A percentile compares a stretch with the other conserved stretches of the same genome.
These are phyloP conservation scores for Amanita pallidorosea DNA, from an alignment of 768 basidiomycete genomes.

Conservation along the genomic window DNA sequence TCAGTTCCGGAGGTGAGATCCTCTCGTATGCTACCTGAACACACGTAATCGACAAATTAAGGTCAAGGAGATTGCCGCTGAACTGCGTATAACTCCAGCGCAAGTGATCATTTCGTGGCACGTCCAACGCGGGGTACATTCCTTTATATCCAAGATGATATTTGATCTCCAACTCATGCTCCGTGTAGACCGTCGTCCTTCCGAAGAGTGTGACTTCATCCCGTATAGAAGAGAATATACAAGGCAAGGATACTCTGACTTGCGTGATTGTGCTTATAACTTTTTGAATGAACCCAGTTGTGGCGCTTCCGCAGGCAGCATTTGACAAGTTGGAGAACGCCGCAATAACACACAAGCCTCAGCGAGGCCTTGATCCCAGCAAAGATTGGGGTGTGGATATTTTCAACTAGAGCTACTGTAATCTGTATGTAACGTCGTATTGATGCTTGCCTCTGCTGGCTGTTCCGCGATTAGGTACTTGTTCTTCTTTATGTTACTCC, in stretches of 20 bases:
- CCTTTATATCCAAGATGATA: neutral
- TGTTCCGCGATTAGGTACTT: too few relatives aligned
- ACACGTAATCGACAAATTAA: slow-evolving; percentile 9
- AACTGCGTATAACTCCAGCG: slow-evolving; percentile 62
- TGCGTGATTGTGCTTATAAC: slow-evolving; percentile 15
- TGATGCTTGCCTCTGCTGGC: too few relatives aligned
- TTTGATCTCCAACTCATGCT: neutral
- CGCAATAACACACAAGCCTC: slow-evolving; percentile 42
- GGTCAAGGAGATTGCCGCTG: slow-evolving; percentile 47
- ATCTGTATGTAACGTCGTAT: too few relatives aligned
- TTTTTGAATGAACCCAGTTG: slow-evolving; percentile 19
- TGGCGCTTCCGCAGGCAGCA: slow-evolving; percentile 24
- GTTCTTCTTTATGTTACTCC: too few relatives aligned
- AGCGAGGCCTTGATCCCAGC: slow-evolving; percentile 49
- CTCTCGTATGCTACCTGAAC: neutral
- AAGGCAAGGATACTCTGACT: slow-evolving; percentile 26
- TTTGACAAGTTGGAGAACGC: slow-evolving; percentile 39
- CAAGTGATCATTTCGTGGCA: slow-evolving; percentile 72
- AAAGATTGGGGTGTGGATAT: slow-evolving; percentile 56
- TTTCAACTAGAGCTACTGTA: too few relatives aligned
- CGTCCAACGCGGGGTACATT: slow-evolving; percentile 59
- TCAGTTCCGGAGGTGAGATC: slow-evolving; percentile 39
- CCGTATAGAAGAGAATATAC: slow-evolving; percentile 59
- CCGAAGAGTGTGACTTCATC: slow-evolving; percentile 70
- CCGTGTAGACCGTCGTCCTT: slow-evolving; percentile 48